Conservation (phyloP, 495 filamentous ascomycete species). For the Penicillium verhagenii region DNA sequence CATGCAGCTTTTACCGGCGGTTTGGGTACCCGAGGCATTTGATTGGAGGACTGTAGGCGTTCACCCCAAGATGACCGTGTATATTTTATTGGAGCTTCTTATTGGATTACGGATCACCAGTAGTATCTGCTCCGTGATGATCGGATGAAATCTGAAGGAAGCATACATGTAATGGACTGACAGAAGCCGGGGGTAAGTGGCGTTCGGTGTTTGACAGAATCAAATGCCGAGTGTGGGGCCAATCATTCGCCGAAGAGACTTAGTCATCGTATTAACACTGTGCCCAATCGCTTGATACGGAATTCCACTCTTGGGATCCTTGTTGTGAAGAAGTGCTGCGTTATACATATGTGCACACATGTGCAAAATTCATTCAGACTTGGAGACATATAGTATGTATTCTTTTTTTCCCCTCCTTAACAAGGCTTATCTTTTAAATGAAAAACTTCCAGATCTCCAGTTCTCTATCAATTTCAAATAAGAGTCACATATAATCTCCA, state of each 20-base stretch:
- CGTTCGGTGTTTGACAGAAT: conserved; percentile 10
- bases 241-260: too few species aligned
- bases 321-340: too few species aligned
- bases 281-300: too few species aligned
- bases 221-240: conserved; percentile 10
- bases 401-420: too few species aligned
- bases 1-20: conserved; percentile 53
- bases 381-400: too few species aligned
- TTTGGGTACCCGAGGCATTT: conserved; percentile 20
- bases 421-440: too few species aligned
- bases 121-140: background rate
- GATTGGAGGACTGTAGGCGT: background rate
- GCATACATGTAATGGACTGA: background rate
- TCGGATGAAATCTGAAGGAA: background rate
- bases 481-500: background rate
- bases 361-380: too few species aligned
- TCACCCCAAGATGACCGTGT: background rate
- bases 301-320: too few species aligned
- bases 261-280: too few species aligned
- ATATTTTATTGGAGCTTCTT: background rate
- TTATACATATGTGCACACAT: too few species aligned
- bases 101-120: background rate
- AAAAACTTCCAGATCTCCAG: too few species aligned
- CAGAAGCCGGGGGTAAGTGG: background rate
- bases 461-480: too few species aligned